These are phyloP conservation scores for Adiantum capillusveneris DNA, from an alignment of 75 land plant genomes.

Conservation along the genomic window DNA sequence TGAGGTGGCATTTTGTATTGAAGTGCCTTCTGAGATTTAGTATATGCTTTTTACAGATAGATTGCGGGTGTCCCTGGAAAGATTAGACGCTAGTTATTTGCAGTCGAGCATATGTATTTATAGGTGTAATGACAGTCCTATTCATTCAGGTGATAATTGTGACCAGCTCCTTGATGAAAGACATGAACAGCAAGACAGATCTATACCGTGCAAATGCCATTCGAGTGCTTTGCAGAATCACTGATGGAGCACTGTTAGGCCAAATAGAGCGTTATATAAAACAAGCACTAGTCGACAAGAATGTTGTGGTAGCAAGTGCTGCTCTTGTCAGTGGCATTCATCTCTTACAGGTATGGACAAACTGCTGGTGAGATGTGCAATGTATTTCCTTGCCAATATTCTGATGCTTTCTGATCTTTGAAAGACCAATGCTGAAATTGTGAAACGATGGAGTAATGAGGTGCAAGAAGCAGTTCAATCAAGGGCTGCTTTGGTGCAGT, in stretches of 20 bases:
- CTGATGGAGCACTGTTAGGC: slow-evolving; percentile 82
- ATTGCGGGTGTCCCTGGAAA: too few relatives aligned
- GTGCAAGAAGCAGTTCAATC: slow-evolving; percentile 98
- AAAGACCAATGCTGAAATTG: slow-evolving; percentile 90
- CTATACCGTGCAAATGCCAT: slow-evolving; percentile 96
- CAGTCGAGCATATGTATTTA: too few relatives aligned
- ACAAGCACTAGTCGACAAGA: slow-evolving; percentile 97
- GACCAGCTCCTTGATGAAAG: slow-evolving; percentile 97
- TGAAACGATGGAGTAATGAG: slow-evolving; percentile 97
- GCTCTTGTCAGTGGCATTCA: slow-evolving; percentile 97
- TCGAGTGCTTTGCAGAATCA: slow-evolving; percentile 85
- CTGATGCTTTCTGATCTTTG: slow-evolving; percentile 2
- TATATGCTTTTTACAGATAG: too few relatives aligned
- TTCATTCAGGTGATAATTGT: slow-evolving; percentile 82
- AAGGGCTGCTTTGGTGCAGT: slow-evolving; percentile 90
- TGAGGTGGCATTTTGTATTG: slow-evolving; percentile 48
- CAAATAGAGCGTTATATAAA: slow-evolving; percentile 96
- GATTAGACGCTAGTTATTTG: too few relatives aligned
- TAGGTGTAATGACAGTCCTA: too few relatives aligned
- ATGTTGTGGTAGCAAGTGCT: slow-evolving; percentile 95
- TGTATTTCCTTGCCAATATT: too few relatives aligned
- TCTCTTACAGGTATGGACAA: slow-evolving; percentile 62
- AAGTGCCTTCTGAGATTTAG: not conserved
- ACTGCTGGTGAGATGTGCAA: too few relatives aligned
- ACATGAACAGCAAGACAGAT: slow-evolving; percentile 97